These are phyloP conservation scores for Aspergillus affinis DNA, from an alignment of 495 filamentous ascomycete species.

Conservation along the genomic window DNA sequence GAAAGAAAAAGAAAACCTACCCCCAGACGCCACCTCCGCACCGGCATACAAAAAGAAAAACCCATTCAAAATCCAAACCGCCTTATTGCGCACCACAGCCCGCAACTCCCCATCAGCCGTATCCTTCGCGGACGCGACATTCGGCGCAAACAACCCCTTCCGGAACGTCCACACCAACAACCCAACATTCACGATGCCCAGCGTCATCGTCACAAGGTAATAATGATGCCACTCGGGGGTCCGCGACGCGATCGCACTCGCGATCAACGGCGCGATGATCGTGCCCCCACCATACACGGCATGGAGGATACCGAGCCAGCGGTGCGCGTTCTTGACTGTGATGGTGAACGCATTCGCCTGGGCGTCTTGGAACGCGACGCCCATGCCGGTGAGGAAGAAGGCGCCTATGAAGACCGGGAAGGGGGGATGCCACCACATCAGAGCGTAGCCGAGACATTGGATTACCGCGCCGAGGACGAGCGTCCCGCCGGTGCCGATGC, in stretches of 20 bases:
- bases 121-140: slow-evolving; percentile 19
- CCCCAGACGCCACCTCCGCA: slow-evolving; percentile 43
- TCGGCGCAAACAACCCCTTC: slow-evolving; percentile 23
- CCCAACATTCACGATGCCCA: slow-evolving; percentile 20
- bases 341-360: slow-evolving; percentile 53
- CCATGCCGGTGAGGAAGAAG: slow-evolving; percentile 49
- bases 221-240: slow-evolving; percentile 26
- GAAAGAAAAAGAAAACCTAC: slow-evolving; percentile 22
- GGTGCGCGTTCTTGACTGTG: slow-evolving; percentile 44
- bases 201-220: slow-evolving; percentile 19
- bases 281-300: slow-evolving; percentile 54
- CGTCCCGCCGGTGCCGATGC: slow-evolving; percentile 45
- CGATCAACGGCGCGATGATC: slow-evolving; percentile 50
- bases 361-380: slow-evolving; percentile 54
- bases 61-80: slow-evolving; percentile 48
- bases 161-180: slow-evolving; percentile 23
- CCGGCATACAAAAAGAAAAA: slow-evolving; percentile 54
- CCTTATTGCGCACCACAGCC: slow-evolving; percentile 21
- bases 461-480: slow-evolving; percentile 48
- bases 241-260: slow-evolving; percentile 43
- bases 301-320: slow-evolving; percentile 59
- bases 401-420: slow-evolving; percentile 46
- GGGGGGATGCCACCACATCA: slow-evolving; percentile 50
- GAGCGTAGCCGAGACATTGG: slow-evolving; percentile 45
- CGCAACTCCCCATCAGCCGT: slow-evolving; percentile 22